Base-by-base conservation (phyloP, 2,329 filamentous ascomycete genomes). In the Venturia aucupariae region DNA sequence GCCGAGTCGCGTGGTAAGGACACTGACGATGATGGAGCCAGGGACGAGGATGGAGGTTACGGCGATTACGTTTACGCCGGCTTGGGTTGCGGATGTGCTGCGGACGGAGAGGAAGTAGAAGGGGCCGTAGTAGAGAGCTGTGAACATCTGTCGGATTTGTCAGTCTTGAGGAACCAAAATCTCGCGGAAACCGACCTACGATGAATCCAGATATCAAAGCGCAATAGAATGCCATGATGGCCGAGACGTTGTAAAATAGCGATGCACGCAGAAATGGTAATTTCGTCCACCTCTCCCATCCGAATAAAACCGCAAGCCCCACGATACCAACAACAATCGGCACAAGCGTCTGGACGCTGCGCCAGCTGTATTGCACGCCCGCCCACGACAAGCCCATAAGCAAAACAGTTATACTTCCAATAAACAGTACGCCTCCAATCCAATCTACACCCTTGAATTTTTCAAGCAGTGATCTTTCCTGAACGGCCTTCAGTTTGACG, bases 351-450 rank as follows among this genome's bases (percentile, higher is more conserved):
- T 72, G 72, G 67, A 71, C 76, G 30, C 72, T 72, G 7, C 61
- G 61, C 79, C 79, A 81, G 0, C 70, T 65, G 61, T 75, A 74
- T 32, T 72, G 70, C 1, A 73, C 70, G 2, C 79, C 79, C 2
- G 75, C 77, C 73, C 76, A 80, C 6, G 75, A 76, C 6, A 80
- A 66, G 0, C 75, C 77, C 24, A 80, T 69, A 1, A 81, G 72
- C 32, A 80, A 72, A 62, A 67, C 71, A 0, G 73, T 75, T 22
- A 74, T 68, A 1, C 74, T 72, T 4, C 75, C 67, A 13, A 78
- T 67, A 46, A 76, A 78, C 48, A 81, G 68, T 2, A 73, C 35
- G 11, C 70, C 74, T 2, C 79, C 79, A 0, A 76, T 64, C 77
- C 77, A 81, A 66, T 81, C 78, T 42, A 77, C 71, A 24, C 62